phyloP scores from a whole-genome alignment of 352 stramenopile genomes.

The Phytophthora nicotianae region DNA sequence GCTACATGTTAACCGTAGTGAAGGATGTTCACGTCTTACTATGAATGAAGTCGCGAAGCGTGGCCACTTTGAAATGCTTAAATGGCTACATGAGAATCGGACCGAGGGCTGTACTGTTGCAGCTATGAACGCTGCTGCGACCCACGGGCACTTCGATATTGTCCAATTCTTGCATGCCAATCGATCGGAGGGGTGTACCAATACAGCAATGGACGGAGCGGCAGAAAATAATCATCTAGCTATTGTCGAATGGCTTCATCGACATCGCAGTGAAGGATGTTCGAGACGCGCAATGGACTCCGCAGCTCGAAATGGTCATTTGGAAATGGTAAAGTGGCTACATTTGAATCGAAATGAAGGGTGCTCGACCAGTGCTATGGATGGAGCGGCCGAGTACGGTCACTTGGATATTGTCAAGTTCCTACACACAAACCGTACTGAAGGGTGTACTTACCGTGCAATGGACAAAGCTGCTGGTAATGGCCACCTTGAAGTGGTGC shows the following conservation, averaged over 20 bases:
- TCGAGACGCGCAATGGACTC: conserved; percentile 33
- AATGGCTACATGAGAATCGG: conserved; percentile 34
- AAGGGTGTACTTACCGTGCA: conserved; percentile 33
- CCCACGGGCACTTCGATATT: conserved; percentile 34
- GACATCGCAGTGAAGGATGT: conserved; percentile 37
- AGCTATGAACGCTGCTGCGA: conserved; percentile 38
- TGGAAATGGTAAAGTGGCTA: conserved; percentile 39
- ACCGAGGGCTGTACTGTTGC: conserved; percentile 32
- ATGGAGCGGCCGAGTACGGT: conserved; percentile 32
- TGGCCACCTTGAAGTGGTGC: conserved; percentile 33
- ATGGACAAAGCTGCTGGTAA: conserved; percentile 42
- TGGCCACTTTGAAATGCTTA: conserved; percentile 34
- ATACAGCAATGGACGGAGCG: conserved; percentile 39
- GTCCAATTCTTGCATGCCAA: conserved; percentile 41
- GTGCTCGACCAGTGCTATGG: conserved; percentile 35
- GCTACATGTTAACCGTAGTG: conserved; percentile 30
- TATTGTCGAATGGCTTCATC: conserved; percentile 42
- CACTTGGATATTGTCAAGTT: conserved; percentile 37
- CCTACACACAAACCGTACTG: conserved; percentile 20
- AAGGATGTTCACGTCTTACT: conserved; percentile 41
- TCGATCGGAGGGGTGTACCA: conserved; percentile 37
- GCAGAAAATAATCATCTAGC: conserved; percentile 38
- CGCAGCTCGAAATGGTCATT: conserved; percentile 28
- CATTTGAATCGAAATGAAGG: conserved; percentile 29
- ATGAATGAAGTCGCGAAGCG: conserved; percentile 39